Conservation (phyloP, 495 filamentous ascomycete species). For the Daldinia bambusicola region DNA sequence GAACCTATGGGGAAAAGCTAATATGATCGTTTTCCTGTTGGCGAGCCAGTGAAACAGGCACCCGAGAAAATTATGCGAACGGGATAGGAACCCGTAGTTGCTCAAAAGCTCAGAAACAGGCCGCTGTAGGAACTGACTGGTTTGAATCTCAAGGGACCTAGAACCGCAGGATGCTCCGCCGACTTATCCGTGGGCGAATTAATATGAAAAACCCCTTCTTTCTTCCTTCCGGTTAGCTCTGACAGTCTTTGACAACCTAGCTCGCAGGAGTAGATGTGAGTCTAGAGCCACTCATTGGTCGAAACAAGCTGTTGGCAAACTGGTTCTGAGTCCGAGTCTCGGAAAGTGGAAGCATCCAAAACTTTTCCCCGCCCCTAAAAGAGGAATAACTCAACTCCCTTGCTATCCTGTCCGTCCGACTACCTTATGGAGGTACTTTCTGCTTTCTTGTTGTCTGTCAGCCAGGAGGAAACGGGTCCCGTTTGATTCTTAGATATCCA, state of each 20-base stretch:
- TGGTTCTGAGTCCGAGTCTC: conserved; percentile 53
- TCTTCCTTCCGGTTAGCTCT: conserved; percentile 41
- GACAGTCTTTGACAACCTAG: conserved; percentile 46
- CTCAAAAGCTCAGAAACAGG: conserved; percentile 37
- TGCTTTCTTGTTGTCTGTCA: conserved; percentile 1
- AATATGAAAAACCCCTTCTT: conserved; percentile 49
- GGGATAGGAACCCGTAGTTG: conserved; percentile 24
- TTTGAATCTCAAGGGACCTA: conserved; percentile 37
- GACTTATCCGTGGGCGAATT: conserved; percentile 42
- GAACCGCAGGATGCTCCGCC: conserved; percentile 41
- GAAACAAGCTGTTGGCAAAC: conserved; percentile 46
- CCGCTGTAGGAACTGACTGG: conserved; percentile 23
- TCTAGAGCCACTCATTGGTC: conserved; percentile 43
- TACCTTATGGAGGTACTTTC: conserved; percentile 25
- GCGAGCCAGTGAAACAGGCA: conserved; percentile 44
- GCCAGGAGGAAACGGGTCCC: neutral
- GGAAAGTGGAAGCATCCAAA: conserved; percentile 47
- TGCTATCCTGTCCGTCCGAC: conserved; percentile 28
- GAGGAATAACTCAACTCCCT: conserved; percentile 37
- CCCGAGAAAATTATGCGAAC: conserved; percentile 32
- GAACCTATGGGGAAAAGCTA: conserved; percentile 37
- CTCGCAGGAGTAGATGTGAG: conserved; percentile 41
- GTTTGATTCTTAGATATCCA: neutral
- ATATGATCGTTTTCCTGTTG: conserved; percentile 33
- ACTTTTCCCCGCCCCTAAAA: conserved; percentile 39